Percentiles rank a stretch among this genome's conserved stretches.
phyloP scores from a whole-genome alignment of 371 early-diverging fungal genomes.

The Syncephalastrum racemosum region DNA sequence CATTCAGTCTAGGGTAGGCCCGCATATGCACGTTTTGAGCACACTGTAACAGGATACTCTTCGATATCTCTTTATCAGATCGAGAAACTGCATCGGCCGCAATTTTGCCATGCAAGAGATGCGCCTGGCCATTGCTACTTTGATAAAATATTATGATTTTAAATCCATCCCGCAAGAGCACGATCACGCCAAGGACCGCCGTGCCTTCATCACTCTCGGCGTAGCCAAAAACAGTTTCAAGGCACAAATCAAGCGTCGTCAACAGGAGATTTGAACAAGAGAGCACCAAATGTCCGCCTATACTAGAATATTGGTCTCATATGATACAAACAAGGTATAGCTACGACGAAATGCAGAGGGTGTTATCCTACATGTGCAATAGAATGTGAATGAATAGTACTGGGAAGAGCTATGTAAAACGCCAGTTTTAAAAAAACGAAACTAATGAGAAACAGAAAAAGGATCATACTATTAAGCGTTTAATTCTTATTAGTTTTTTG shows the following conservation, averaged over 20 bases:
- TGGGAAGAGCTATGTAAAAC: too few relatives aligned
- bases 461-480: too few relatives aligned
- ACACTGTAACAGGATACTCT: not conserved
- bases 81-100: constrained; percentile 53
- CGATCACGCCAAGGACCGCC: constrained; percentile 18
- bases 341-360: too few relatives aligned
- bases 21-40: not conserved
- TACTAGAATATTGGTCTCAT: too few relatives aligned
- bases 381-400: too few relatives aligned
- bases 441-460: too few relatives aligned
- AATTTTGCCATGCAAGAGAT: constrained; percentile 52
- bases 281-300: too few relatives aligned
- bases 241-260: constrained; percentile 18
- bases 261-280: too few relatives aligned
- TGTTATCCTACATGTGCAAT: too few relatives aligned
- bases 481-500: too few relatives aligned
- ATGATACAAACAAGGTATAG: too few relatives aligned
- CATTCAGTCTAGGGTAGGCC: constrained; percentile 41
- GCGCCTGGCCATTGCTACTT: constrained; percentile 36
- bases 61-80: constrained; percentile 12
- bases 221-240: constrained; percentile 30
- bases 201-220: constrained; percentile 27
- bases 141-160: constrained; percentile 34
- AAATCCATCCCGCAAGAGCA: constrained; percentile 23
- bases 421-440: too few relatives aligned